phyloP scores from a whole-genome alignment of 2,329 filamentous ascomycete species.

The Pestalotiopsis sp. region DNA sequence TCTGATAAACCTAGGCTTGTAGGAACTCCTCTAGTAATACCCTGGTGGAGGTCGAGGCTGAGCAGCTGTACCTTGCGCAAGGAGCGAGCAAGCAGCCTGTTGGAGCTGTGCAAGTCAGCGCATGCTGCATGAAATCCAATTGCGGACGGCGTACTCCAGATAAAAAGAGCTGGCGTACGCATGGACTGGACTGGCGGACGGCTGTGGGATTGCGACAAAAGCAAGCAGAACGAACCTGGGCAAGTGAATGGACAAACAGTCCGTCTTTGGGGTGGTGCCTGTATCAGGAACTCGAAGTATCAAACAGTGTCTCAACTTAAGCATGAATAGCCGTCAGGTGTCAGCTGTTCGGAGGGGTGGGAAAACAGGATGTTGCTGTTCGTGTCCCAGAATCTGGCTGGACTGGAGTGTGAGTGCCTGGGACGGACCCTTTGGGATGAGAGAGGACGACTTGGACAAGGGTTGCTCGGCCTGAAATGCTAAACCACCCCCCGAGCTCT shows the following conservation, averaged over 20 bases:
- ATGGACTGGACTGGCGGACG: background rate
- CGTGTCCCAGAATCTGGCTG: conserved; percentile 5
- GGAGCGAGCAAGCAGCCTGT: conserved; percentile 36
- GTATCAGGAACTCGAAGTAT: background rate
- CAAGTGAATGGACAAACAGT: background rate
- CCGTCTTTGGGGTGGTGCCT: background rate
- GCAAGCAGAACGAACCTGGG: background rate
- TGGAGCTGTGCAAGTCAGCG: conserved; percentile 52
- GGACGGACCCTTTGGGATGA: background rate
- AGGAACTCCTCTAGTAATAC: too few relatives aligned
- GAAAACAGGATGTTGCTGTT: conserved; percentile 2
- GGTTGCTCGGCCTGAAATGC: conserved; percentile 5
- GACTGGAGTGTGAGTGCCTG: background rate
- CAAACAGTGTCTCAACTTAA: conserved; percentile 2
- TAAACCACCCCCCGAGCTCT: background rate
- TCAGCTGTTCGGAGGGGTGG: background rate
- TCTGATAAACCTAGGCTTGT: background rate
- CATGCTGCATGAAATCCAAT: conserved; percentile 32
- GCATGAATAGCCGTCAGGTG: conserved; percentile 3
- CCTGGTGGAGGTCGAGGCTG: conserved; percentile 5
- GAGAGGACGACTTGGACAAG: conserved; percentile 1
- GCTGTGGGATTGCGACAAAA: background rate
- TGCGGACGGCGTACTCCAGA: background rate
- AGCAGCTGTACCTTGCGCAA: conserved; percentile 1
- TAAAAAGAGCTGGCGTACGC: conserved; percentile 3